Conservation (phyloP, 2,329 filamentous ascomycete species). For the Aspergillus fumigatus region DNA sequence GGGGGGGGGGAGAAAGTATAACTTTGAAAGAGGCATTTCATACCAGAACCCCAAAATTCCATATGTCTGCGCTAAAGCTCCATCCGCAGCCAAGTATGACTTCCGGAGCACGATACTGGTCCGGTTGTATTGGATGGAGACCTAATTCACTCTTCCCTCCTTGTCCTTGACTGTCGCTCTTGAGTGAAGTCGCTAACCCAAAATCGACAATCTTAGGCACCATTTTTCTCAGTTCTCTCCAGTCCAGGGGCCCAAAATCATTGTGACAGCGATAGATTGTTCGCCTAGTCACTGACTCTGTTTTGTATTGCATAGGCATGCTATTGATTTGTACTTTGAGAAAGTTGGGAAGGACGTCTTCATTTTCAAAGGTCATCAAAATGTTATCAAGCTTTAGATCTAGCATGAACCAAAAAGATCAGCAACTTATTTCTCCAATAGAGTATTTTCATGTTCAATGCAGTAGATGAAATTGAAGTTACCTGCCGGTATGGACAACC, state of each 20-base stretch:
- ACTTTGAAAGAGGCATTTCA: background rate
- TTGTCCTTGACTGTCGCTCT: background rate
- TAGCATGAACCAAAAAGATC: background rate
- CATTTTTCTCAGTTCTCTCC: slow-evolving; percentile 14
- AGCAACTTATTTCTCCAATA: background rate
- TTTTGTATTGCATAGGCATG: background rate
- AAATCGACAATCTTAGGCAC: slow-evolving; percentile 29
- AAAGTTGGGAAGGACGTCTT: slow-evolving; percentile 6
- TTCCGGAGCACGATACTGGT: slow-evolving; percentile 9
- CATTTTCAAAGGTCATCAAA: slow-evolving; percentile 24
- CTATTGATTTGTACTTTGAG: slow-evolving; percentile 16
- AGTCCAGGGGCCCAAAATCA: slow-evolving; percentile 21
- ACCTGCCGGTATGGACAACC: slow-evolving; percentile 36
- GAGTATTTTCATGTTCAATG: background rate
- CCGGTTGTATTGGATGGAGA: slow-evolving; percentile 24
- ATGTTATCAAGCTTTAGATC: slow-evolving; percentile 42
- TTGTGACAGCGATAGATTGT: slow-evolving; percentile 25
- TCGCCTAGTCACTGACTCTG: slow-evolving; percentile 8
- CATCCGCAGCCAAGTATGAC: slow-evolving; percentile 8
- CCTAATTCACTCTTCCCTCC: background rate
- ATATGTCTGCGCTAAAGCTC: slow-evolving; percentile 7
- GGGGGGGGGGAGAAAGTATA: too few species aligned
- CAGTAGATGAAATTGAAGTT: background rate
- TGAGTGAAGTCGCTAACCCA: slow-evolving; percentile 15
- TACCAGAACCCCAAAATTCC: slow-evolving; percentile 10